Conservation (phyloP, 2,329 filamentous ascomycete species). For the Trichoderma sp. region DNA sequence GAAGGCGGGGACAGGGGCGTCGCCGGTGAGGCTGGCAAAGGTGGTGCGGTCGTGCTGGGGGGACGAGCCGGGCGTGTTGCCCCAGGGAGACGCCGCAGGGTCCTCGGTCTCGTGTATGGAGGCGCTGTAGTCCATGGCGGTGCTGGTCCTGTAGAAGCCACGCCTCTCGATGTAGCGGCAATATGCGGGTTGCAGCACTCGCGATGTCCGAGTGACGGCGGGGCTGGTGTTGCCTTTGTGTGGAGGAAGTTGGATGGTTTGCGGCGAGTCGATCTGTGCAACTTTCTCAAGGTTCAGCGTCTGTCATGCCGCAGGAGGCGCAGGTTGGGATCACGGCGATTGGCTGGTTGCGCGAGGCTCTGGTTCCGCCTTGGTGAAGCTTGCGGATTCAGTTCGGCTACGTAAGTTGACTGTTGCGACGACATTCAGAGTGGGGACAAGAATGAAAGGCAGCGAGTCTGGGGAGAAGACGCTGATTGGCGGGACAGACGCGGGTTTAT, state of each 20-base stretch:
- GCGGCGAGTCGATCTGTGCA: neutral
- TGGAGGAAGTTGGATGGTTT: neutral
- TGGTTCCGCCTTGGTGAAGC: conserved; percentile 11
- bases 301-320: conserved; percentile 25
- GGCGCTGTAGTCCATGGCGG: conserved; percentile 60
- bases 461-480: conserved; percentile 29
- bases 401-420: conserved; percentile 36
- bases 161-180: conserved; percentile 28
- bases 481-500: conserved; percentile 33
- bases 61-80: conserved; percentile 55
- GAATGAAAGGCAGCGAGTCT: conserved; percentile 19
- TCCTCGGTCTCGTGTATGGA: conserved; percentile 59
- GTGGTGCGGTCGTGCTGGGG: conserved; percentile 50
- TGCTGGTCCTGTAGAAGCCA: conserved; percentile 8
- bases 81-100: conserved; percentile 58
- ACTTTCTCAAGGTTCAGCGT: conserved; percentile 10
- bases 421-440: conserved; percentile 21
- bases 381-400: conserved; percentile 34
- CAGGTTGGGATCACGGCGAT: conserved; percentile 11
- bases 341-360: conserved; percentile 23
- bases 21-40: conserved; percentile 48
- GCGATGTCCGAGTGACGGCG: conserved; percentile 13
- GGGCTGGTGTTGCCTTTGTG: neutral
- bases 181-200: conserved; percentile 29
- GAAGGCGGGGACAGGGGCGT: conserved; percentile 48